A percentile compares a stretch with the other conserved stretches of the same genome.
phyloP scores from a whole-genome alignment of 164 flowering plant species.

The Berberis thunbergii region DNA sequence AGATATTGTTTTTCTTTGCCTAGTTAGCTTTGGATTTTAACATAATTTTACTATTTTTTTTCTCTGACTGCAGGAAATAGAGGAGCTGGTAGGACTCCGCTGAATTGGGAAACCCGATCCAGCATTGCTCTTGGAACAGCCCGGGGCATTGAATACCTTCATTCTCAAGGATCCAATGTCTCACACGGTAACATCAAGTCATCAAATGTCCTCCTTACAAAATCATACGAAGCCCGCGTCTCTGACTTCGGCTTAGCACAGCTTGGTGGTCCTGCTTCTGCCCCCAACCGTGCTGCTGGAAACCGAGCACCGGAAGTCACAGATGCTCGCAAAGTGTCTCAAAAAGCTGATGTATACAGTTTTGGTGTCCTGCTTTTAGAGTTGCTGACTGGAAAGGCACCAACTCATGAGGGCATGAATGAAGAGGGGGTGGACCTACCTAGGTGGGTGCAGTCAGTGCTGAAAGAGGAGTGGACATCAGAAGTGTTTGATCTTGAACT shows the following conservation, averaged over 20 bases:
- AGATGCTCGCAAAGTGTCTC: constrained; percentile 55
- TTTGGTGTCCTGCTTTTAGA: constrained; percentile 81
- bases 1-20: no score
- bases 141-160: constrained; percentile 69
- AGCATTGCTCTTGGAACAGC: constrained; percentile 80
- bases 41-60: not conserved
- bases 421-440: constrained; percentile 60
- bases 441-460: constrained; percentile 79
- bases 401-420: constrained; percentile 36
- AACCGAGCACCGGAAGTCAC: constrained; percentile 84
- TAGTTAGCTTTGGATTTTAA: constrained; percentile 16
- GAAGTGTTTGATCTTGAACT: constrained; percentile 90
- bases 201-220: constrained; percentile 76
- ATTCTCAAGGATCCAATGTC: constrained; percentile 37
- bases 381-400: constrained; percentile 76
- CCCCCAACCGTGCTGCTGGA: constrained; percentile 70
- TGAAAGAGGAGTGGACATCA: constrained; percentile 92
- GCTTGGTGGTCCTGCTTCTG: constrained; percentile 68
- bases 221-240: constrained; percentile 77
- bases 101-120: constrained; percentile 92
- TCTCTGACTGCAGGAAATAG: constrained; percentile 40
- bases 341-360: constrained; percentile 75
- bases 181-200: constrained; percentile 93
- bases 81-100: constrained; percentile 8
- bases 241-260: constrained; percentile 86